A percentile compares a stretch with the other conserved stretches of the same genome.
phyloP scores from a whole-genome alignment of 164 flowering plant genomes.

The Vitis labrusca region DNA sequence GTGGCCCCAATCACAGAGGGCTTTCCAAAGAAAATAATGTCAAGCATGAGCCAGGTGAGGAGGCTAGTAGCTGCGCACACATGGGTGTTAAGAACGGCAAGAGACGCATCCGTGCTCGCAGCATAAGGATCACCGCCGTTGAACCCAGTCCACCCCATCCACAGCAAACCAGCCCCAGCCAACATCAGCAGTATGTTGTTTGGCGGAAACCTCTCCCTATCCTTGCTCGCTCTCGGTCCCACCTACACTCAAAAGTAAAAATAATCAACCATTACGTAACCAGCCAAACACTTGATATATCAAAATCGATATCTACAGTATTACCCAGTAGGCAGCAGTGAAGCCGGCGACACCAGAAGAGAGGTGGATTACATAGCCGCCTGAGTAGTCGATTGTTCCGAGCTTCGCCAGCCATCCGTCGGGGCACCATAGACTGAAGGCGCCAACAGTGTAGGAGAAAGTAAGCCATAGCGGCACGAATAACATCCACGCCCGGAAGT shows the following conservation, averaged over 20 bases:
- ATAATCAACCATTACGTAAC: too few species aligned
- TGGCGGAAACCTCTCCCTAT: slow-evolving; percentile 45
- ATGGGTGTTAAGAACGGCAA: slow-evolving; percentile 57
- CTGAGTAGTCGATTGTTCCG: slow-evolving; percentile 54
- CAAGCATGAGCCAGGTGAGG: slow-evolving; percentile 46
- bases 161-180: slow-evolving; percentile 49
- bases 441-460: slow-evolving; percentile 47
- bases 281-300: too few species aligned
- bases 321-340: slow-evolving; percentile 59
- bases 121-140: slow-evolving; percentile 55
- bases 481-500: slow-evolving; percentile 67
- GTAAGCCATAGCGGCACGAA: slow-evolving; percentile 69
- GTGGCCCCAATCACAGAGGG: slow-evolving; percentile 53
- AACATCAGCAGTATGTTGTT: slow-evolving; percentile 53
- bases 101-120: slow-evolving; percentile 40
- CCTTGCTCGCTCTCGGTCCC: slow-evolving; percentile 42
- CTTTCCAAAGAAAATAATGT: slow-evolving; percentile 48
- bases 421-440: slow-evolving; percentile 42
- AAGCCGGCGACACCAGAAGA: slow-evolving; percentile 57
- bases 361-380: slow-evolving; percentile 52
- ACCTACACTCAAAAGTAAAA: slow-evolving; percentile 23
- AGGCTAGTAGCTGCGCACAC: slow-evolving; percentile 51
- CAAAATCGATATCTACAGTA: background rate
- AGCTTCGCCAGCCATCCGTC: slow-evolving; percentile 34
- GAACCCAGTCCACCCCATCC: slow-evolving; percentile 66